Evolutionary conservation across 306 rosid genomes (phyloP), one percentile per base, ranked within the genome.

Genomic region (Rosa chinensis): DNA sequence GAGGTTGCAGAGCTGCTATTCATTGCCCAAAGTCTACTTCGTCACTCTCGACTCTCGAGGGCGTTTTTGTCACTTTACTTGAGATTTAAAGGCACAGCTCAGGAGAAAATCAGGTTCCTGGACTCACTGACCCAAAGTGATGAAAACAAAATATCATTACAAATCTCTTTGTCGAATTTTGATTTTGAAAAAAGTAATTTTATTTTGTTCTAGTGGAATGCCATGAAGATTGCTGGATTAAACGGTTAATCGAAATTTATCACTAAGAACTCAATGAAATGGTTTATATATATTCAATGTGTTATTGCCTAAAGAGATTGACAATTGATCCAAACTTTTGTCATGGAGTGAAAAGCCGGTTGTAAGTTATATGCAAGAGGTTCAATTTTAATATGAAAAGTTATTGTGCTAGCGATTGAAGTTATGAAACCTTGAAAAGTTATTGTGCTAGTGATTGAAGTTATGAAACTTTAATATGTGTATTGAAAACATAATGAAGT

Each of bases 41-140:
- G 39, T 80, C 78, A 45, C 64, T 37, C 62, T 53, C 28, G 20
- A 20, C 67, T 53, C 66, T 66, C 71, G 37, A 69, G 80, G 83
- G 71, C 66, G 21, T 74, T 84, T 49, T 23, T 53, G 85, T 84
- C 88, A 75, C 59, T 72, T 84, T 67, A 55, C 8, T n/a, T 37
- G 12, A 8, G 32, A 8, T 4, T 49, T 21, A 11, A 10, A 44
- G 71, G 66, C 82, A 73, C 74, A 9, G 35, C 56, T 79, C 67
- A 62, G 40, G 67, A 62, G 40, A 62, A 10, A 21, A 59, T 63
- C 39, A 73, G 8, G 52, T 37, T 72, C 32, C 66, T 72, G 42
- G 66, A 63, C 42, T 32, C 17, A 23, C 39, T 28, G 42, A 21
- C 13, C 37, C 66, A 25, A 23, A 21, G 16, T 59, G 62, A 49